Evolutionary conservation across 495 filamentous ascomycete genomes (phyloP).

Genomic region (Hypoxylon crocopeplum): DNA sequence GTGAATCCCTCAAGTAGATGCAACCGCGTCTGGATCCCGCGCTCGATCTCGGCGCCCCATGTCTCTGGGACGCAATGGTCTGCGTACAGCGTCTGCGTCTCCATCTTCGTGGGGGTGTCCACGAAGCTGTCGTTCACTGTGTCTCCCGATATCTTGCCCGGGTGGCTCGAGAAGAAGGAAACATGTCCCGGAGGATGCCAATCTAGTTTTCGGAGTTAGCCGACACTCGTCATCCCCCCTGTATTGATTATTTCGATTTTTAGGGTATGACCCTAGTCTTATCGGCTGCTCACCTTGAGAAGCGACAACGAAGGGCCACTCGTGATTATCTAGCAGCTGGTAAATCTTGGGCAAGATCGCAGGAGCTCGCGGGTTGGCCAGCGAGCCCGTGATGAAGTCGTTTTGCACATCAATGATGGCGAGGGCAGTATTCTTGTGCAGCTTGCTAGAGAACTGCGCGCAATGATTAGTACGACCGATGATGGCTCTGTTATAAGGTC

Average conservation of each 20-base stretch:
- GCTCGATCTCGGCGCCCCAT: slow-evolving; percentile 40
- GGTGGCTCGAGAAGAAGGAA: slow-evolving; percentile 36
- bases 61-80: slow-evolving; percentile 42
- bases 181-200: slow-evolving; percentile 39
- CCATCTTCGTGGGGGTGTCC: slow-evolving; percentile 28
- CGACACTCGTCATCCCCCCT: background rate
- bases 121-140: slow-evolving; percentile 35
- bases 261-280: no score
- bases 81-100: slow-evolving; percentile 38
- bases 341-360: slow-evolving; percentile 41
- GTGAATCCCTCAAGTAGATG: slow-evolving; percentile 38
- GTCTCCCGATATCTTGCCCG: slow-evolving; percentile 21
- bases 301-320: slow-evolving; percentile 43
- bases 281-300: slow-evolving; percentile 44
- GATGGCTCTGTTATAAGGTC: background rate
- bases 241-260: background rate
- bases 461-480: background rate
- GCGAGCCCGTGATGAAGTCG: slow-evolving; percentile 43
- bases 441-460: slow-evolving; percentile 23
- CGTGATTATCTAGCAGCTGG: slow-evolving; percentile 39
- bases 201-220: slow-evolving; percentile 14
- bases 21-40: slow-evolving; percentile 32
- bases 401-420: slow-evolving; percentile 43
- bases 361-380: slow-evolving; percentile 36
- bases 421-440: slow-evolving; percentile 41